Conservation (phyloP, 2,329 filamentous ascomycete species). For the Neospermospora avenae region DNA sequence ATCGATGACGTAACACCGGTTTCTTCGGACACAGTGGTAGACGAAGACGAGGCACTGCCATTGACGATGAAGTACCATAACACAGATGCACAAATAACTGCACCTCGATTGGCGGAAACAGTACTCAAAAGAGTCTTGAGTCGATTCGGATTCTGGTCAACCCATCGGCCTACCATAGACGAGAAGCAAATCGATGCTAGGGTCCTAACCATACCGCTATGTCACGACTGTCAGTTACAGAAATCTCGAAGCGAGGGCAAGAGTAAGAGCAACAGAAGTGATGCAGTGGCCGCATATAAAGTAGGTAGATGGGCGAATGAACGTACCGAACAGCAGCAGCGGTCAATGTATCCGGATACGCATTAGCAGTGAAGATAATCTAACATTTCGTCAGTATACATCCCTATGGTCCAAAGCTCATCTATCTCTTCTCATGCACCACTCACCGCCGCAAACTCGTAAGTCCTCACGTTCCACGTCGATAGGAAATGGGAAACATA, state of each 20-base stretch:
- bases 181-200: slow-evolving; percentile 42
- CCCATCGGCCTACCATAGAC: slow-evolving; percentile 41
- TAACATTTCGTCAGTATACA: slow-evolving; percentile 12
- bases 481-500: slow-evolving; percentile 54
- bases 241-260: not conserved
- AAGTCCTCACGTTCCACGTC: slow-evolving; percentile 55
- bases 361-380: slow-evolving; percentile 52
- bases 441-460: slow-evolving; percentile 33
- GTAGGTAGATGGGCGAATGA: not conserved
- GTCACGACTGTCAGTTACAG: slow-evolving; percentile 13
- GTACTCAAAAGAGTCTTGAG: slow-evolving; percentile 42
- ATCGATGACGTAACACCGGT: not conserved
- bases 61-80: slow-evolving; percentile 40
- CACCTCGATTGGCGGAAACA: slow-evolving; percentile 40
- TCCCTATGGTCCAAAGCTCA: no score
- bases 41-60: not conserved
- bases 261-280: not conserved
- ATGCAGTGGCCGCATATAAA: no score
- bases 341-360: slow-evolving; percentile 41
- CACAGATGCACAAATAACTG: slow-evolving; percentile 40
- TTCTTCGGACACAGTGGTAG: not conserved
- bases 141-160: slow-evolving; percentile 40
- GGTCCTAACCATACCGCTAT: slow-evolving; percentile 36
- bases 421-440: not conserved
- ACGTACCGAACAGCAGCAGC: slow-evolving; percentile 40